Conservation (phyloP, 73 alveolate species). For the Paramecium sonneborni region DNA sequence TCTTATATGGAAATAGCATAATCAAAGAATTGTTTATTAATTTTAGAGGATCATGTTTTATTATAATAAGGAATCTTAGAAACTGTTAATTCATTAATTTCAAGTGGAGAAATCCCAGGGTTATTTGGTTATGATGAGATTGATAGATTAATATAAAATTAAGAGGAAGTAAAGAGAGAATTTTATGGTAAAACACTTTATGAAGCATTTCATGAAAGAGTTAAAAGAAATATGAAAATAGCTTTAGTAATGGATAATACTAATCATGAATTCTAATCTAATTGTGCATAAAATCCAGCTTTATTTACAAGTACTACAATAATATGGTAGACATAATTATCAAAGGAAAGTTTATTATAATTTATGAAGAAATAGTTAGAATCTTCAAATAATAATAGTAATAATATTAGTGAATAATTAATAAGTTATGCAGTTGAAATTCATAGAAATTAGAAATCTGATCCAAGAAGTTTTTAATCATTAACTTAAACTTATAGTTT, state of each 20-base stretch:
- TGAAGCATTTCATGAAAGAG: slow-evolving; percentile 70
- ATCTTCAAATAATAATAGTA: neutral
- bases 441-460: neutral
- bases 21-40: slow-evolving; percentile 83
- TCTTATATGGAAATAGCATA: slow-evolving; percentile 86
- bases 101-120: slow-evolving; percentile 99
- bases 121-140: slow-evolving; percentile 97
- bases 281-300: slow-evolving; percentile 98
- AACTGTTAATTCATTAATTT: slow-evolving; percentile 91
- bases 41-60: slow-evolving; percentile 97
- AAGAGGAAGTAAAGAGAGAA: slow-evolving; percentile 65
- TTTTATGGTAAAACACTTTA: slow-evolving; percentile 62
- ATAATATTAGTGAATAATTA: neutral
- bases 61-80: slow-evolving; percentile 85
- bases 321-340: slow-evolving; percentile 94
- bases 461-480: slow-evolving; percentile 78
- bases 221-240: slow-evolving; percentile 91
- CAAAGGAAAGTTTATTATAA: slow-evolving; percentile 71
- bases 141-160: slow-evolving; percentile 83
- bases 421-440: slow-evolving; percentile 48
- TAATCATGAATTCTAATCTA: slow-evolving; percentile 92
- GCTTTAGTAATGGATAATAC: slow-evolving; percentile 95
- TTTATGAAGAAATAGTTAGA: slow-evolving; percentile 73
- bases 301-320: slow-evolving; percentile 93
- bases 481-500: slow-evolving; percentile 67